Evolutionary conservation across 225 moss, liverwort and hornwort species (phyloP).

Genomic region (Thuidium tamariscinum): DNA sequence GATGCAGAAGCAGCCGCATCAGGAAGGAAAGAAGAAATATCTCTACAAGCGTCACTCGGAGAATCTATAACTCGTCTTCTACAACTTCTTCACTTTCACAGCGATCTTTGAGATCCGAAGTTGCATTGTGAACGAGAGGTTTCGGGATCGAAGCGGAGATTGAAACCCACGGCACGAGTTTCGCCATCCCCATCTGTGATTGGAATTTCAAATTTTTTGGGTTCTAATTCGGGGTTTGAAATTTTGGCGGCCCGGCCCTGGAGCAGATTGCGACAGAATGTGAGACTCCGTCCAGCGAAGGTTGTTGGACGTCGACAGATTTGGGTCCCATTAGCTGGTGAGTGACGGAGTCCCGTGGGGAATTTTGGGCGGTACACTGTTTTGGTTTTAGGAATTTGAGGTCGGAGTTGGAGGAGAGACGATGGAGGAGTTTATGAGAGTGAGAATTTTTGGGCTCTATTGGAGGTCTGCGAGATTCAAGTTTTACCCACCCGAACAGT

Average conservation of each 20-base stretch:
- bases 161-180: not conserved
- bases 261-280: not conserved
- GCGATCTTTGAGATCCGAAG: not conserved
- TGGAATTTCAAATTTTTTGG: not conserved
- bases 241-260: not conserved
- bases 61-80: not conserved
- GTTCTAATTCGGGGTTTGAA: not conserved
- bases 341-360: not conserved
- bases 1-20: not conserved
- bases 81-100: not conserved
- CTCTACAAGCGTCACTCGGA: too few species aligned
- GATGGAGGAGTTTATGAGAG: not conserved
- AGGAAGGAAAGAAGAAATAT: not conserved
- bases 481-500: not conserved
- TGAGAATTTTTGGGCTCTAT: not conserved
- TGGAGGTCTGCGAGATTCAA: not conserved
- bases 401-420: not conserved
- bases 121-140: too few species aligned
- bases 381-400: not conserved
- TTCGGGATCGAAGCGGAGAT: not conserved
- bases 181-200: not conserved
- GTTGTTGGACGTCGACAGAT: not conserved
- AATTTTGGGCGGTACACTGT: not conserved
- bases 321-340: not conserved
- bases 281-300: not conserved